A percentile compares a stretch with the other conserved stretches of the same genome.
phyloP scores from a whole-genome alignment of 345 rosid species.

The Camelina sativa region DNA sequence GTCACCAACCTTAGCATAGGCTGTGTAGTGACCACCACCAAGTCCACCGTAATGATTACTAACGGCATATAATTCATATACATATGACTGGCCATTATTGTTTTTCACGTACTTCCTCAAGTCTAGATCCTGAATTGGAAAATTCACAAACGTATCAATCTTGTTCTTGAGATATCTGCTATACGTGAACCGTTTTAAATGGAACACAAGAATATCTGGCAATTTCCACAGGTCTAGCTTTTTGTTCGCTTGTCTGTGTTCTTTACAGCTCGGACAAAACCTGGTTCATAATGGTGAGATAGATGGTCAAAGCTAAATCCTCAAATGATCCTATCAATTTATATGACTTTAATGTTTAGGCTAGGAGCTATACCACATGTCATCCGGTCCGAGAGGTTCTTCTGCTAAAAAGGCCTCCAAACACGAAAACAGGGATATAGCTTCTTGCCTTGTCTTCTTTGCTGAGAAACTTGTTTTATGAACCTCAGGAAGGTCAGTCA shows the following conservation, averaged over 20 bases:
- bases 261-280: conserved; percentile 96
- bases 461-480: conserved; percentile 72
- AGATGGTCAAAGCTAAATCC: conserved; percentile 8
- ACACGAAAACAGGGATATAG: conserved; percentile 88
- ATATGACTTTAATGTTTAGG: no score
- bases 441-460: conserved; percentile 92
- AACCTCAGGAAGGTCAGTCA: conserved; percentile 86
- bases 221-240: conserved; percentile 93
- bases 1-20: conserved; percentile 81
- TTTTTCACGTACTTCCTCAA: conserved; percentile 75
- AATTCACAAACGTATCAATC: conserved; percentile 86
- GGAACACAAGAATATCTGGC: conserved; percentile 94
- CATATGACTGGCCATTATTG: conserved; percentile 61
- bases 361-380: conserved; percentile 75
- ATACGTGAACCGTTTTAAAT: conserved; percentile 88
- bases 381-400: conserved; percentile 96
- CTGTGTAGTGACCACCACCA: conserved; percentile 99
- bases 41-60: conserved; percentile 98
- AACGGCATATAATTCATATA: conserved; percentile 84
- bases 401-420: conserved; percentile 95
- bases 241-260: conserved; percentile 95
- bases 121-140: conserved; percentile 85
- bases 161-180: conserved; percentile 94
- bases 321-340: no score
- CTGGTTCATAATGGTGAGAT: conserved; percentile 48